Conservation (phyloP, 2,329 filamentous ascomycete genomes). For the Nigrospora sphaerica region DNA sequence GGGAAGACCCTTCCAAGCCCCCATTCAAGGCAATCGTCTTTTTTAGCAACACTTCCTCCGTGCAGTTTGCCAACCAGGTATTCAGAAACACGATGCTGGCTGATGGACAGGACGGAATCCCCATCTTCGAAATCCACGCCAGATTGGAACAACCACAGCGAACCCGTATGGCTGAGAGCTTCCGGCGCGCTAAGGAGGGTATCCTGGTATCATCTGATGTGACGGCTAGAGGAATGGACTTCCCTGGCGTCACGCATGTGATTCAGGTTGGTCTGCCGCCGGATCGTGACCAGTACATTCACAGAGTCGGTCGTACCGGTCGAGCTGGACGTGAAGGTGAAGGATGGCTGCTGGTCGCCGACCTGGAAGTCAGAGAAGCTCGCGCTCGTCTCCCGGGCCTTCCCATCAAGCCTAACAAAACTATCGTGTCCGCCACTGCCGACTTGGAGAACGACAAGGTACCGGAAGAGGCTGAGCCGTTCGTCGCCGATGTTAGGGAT, state of each 20-base stretch:
- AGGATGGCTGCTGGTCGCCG: slow-evolving; percentile 59
- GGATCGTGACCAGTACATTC: slow-evolving; percentile 66
- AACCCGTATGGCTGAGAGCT: slow-evolving; percentile 63
- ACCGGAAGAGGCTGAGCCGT: slow-evolving; percentile 25
- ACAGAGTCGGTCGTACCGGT: slow-evolving; percentile 69
- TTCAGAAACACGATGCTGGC: slow-evolving; percentile 40
- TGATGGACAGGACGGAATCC: slow-evolving; percentile 27
- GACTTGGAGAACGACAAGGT: slow-evolving; percentile 38
- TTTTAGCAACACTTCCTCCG: slow-evolving; percentile 71
- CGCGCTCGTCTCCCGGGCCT: slow-evolving; percentile 48
- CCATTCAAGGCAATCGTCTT: slow-evolving; percentile 98
- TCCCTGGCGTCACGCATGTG: slow-evolving; percentile 73
- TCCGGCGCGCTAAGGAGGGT: slow-evolving; percentile 56
- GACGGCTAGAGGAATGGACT: slow-evolving; percentile 77
- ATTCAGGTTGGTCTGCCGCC: slow-evolving; percentile 63
- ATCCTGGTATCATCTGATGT: slow-evolving; percentile 75
- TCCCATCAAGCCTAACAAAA: slow-evolving; percentile 49
- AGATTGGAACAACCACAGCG: slow-evolving; percentile 64
- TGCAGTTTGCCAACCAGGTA: slow-evolving; percentile 55
- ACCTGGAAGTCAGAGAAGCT: slow-evolving; percentile 42
- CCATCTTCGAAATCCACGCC: slow-evolving; percentile 64
- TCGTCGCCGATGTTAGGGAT: slow-evolving; percentile 34
- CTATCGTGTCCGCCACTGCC: slow-evolving; percentile 43
- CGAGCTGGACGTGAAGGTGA: slow-evolving; percentile 68
- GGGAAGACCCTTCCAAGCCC: slow-evolving; percentile 26